Base-by-base conservation (phyloP, 805 yeast genomes). In the Candida awuae region DNA sequence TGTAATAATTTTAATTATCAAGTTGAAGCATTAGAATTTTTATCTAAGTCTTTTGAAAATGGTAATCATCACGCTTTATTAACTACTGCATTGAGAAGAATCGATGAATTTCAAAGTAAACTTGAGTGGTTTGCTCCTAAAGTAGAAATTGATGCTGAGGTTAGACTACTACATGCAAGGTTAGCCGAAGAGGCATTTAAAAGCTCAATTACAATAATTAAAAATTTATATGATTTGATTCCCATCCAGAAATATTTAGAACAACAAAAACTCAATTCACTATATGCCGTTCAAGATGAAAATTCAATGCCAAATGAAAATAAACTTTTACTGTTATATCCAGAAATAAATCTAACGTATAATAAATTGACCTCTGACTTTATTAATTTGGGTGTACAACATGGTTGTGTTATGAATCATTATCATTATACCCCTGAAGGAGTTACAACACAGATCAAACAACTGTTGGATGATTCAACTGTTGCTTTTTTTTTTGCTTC, bases 361-460 rank as follows among this genome's bases (percentile, higher is more conserved):
- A 13, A 10, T 5, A 7, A 9, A 15, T 16, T 29, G 20, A 29
- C 32, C 6, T 16, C 18, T 5, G 32, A 29, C 5, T 29, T 29
- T 29, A 29, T 29, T 17, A 29, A 29, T 12, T 5, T 29, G 9
- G 49, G 44, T 10, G 15, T 33, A 8, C 14, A 34, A 2, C 49
- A 50, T 32, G 52, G 67, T 4, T 73, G 68, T 46, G 70, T 70
- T 41, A 74, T 77, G 1, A 50, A 68, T 8, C 82, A 76, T 50
- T 71, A 80, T 1, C 68, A 77, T 2, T 76, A 76, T 48, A 73
- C 80, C 0, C 79, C 70, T 5, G 68, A 71, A 44, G 77, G 77
- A 3, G 59, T 76, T 20, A 71, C 78, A n/a, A 58, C 66, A 13
- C 53, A 71, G 27, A 81, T 76, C 48, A 81, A 7, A 18, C 6